These are phyloP conservation scores for Camptophora hylomeconis DNA, from an alignment of 2,329 filamentous ascomycete genomes.

Conservation along the genomic window DNA sequence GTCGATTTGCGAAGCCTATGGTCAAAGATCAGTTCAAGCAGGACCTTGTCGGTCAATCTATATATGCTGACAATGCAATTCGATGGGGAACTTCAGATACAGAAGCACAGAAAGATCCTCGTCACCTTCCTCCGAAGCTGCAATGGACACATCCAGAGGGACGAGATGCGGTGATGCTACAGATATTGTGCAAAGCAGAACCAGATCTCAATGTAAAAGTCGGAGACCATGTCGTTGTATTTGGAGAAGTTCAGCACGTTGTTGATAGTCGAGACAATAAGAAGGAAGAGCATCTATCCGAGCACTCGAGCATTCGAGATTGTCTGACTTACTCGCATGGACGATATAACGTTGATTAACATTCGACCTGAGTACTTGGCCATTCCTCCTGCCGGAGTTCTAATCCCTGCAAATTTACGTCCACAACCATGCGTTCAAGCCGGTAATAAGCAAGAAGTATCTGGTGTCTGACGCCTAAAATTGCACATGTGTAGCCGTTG, in stretches of 20 bases:
- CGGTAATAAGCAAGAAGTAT: no score
- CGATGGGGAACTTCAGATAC: not conserved
- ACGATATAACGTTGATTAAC: no score
- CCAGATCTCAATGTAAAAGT: conserved; percentile 26
- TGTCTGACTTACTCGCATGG: no score
- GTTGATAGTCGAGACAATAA: no score
- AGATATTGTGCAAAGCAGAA: conserved; percentile 17
- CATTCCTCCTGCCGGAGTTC: no score
- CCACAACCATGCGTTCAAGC: no score
- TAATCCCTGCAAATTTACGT: no score
- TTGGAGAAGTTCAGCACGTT: conserved; percentile 27
- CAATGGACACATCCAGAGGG: conserved; percentile 1
- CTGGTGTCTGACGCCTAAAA: no score
- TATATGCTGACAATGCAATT: not conserved
- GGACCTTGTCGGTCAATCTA: not conserved
- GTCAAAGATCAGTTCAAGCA: conserved; percentile 1
- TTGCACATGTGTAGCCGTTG: no score
- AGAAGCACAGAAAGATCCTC: not conserved
- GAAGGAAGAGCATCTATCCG: no score
- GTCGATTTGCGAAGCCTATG: conserved; percentile 11
- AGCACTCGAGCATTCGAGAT: no score
- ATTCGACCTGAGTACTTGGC: no score
- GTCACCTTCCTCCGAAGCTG: conserved; percentile 4
- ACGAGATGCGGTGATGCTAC: conserved; percentile 20
- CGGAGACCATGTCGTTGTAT: conserved; percentile 34